These are phyloP conservation scores for Centella asiatica DNA, from an alignment of 129 eudicot genomes.

Conservation along the genomic window DNA sequence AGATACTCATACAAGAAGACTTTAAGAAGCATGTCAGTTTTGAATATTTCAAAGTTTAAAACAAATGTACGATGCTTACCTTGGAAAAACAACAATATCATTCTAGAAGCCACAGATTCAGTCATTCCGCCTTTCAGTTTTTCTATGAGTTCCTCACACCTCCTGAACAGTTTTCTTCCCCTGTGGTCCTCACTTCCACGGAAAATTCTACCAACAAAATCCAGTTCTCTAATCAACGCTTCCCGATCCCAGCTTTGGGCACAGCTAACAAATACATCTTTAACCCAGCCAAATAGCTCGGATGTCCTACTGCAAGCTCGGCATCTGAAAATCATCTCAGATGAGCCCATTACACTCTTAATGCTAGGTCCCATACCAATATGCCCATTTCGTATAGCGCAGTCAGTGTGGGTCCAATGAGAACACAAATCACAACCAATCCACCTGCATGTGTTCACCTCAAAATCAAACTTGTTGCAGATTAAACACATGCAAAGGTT, in stretches of 20 bases:
- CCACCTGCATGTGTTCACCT: conserved; percentile 95
- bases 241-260: conserved; percentile 81
- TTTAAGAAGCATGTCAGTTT: not conserved
- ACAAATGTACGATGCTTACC: conserved; percentile 28
- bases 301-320: conserved; percentile 89
- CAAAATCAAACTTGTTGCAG: conserved; percentile 90
- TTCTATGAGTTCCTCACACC: conserved; percentile 64
- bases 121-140: conserved; percentile 55
- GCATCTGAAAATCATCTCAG: conserved; percentile 88
- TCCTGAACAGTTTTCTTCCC: conserved; percentile 73
- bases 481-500: conserved; percentile 95
- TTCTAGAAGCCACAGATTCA: conserved; percentile 57
- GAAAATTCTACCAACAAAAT: conserved; percentile 71
- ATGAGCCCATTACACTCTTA: conserved; percentile 42
- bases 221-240: conserved; percentile 68
- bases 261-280: conserved; percentile 85
- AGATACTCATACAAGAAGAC: not conserved
- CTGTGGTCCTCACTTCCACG: conserved; percentile 65
- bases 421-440: conserved; percentile 89
- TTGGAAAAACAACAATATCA: conserved; percentile 53
- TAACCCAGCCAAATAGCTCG: conserved; percentile 91
- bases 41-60: not conserved
- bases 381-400: conserved; percentile 81
- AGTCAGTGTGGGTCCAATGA: conserved; percentile 97
- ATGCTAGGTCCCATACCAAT: conserved; percentile 72